Evolutionary conservation across 345 rosid genomes (phyloP).

Genomic region (Raphanus raphanistrum): DNA sequence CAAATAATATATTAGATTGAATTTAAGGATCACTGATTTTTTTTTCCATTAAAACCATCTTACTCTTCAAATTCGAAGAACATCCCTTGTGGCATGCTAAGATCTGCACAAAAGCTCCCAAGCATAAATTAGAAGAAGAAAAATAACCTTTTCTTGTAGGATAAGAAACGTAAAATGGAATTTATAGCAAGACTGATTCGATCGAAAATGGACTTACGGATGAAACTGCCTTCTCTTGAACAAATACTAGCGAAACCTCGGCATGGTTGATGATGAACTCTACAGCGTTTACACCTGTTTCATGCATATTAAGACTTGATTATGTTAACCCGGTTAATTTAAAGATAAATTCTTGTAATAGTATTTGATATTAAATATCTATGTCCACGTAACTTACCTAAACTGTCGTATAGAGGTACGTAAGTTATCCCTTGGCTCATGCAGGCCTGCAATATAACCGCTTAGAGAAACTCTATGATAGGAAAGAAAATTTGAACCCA

Average conservation of each 20-base stretch:
- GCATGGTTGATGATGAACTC: constrained; percentile 95
- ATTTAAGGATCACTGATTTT: neutral
- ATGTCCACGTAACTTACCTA: constrained; percentile 59
- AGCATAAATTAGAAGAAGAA: neutral
- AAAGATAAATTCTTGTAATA: neutral
- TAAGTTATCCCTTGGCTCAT: constrained; percentile 73
- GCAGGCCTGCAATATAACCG: constrained; percentile 62
- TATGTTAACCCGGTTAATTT: too few species aligned
- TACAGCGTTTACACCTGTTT: constrained; percentile 82
- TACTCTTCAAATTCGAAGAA: constrained; percentile 66
- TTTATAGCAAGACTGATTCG: neutral
- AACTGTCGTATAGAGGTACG: constrained; percentile 84
- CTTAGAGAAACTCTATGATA: constrained; percentile 9
- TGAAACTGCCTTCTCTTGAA: constrained; percentile 76
- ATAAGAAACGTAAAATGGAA: constrained; percentile 10
- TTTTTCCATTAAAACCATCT: neutral
- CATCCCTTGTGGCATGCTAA: constrained; percentile 70
- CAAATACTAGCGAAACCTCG: constrained; percentile 74
- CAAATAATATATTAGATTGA: neutral
- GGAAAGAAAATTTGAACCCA: neutral
- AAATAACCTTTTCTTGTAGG: constrained; percentile 5
- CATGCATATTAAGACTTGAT: neutral
- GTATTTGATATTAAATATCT: constrained; percentile 53
- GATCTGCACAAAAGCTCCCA: constrained; percentile 50
- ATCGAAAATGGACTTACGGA: constrained; percentile 49